Evolutionary conservation across 371 early-diverging fungal species (phyloP).

Genomic region (Syncephalastrum contaminatum): DNA sequence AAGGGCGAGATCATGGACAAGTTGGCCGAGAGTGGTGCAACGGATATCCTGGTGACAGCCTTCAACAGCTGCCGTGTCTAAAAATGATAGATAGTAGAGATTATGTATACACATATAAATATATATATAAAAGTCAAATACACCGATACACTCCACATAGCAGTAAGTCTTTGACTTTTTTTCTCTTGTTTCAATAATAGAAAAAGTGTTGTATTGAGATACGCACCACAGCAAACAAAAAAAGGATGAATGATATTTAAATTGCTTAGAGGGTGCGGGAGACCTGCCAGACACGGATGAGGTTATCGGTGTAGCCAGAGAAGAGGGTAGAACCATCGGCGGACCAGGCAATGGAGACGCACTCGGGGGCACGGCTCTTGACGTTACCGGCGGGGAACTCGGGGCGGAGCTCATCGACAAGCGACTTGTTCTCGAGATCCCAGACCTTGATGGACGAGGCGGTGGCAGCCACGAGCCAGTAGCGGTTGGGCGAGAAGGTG

Average conservation of each 20-base stretch:
- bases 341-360: slow-evolving; percentile 95
- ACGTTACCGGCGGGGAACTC: slow-evolving; percentile 69
- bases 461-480: slow-evolving; percentile 99
- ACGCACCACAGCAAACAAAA: neutral
- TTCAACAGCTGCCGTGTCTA: slow-evolving; percentile 81
- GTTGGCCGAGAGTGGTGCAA: slow-evolving; percentile 87
- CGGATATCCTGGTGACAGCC: slow-evolving; percentile 85
- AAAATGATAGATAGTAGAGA: slow-evolving; percentile 5
- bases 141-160: no score
- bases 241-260: slow-evolving; percentile 1
- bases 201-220: no score
- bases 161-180: no score
- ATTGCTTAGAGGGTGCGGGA: slow-evolving; percentile 50
- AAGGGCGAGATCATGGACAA: slow-evolving; percentile 89
- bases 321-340: slow-evolving; percentile 95
- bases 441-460: slow-evolving; percentile 94
- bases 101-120: no score
- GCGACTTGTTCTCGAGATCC: slow-evolving; percentile 94
- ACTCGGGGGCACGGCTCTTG: slow-evolving; percentile 65
- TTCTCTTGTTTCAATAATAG: no score
- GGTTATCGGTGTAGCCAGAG: slow-evolving; percentile 94
- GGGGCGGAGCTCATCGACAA: slow-evolving; percentile 90
- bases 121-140: no score
- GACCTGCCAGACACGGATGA: slow-evolving; percentile 91
- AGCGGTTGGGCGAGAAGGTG: slow-evolving; percentile 97